Base-by-base conservation (phyloP, 345 rosid genomes). In the Citrus inodora region DNA sequence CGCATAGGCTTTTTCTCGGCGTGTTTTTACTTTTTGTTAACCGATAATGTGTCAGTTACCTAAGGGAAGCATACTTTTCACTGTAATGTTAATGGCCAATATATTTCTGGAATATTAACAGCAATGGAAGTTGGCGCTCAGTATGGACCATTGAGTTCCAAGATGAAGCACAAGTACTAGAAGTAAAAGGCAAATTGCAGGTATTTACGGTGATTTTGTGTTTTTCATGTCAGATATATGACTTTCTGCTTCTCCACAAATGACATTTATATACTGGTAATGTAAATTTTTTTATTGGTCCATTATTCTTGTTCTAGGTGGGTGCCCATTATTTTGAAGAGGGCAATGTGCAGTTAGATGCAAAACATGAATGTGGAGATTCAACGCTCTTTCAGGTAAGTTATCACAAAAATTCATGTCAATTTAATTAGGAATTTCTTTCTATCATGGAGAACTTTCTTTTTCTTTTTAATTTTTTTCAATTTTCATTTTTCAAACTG, bases 281-380 rank as follows among this genome's bases (percentile, higher is more conserved):
- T 16, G 24, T 70, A 75, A 51, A 73, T 46, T 56, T 75, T 75
- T 27, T 21, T 46, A 27, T 70, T 32, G 67, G 14, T 48, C 37
- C 56, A 67, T 65, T 73, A 40, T 71, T 38, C 22, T 24, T 74
- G 55, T 76, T 72, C 80, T 87, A 94, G 99, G 99, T 96, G 80
- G 95, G 86, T 37, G 98, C 98, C 40, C 99, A 96, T 86, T 96
- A 94, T 85, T 96, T 94, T 82, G 99, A 96, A 82, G 98, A 96
- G 88, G 98, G 99, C 76, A 96, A 96, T 89, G 99, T 96, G 78
- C 98, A 96, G 82, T 85, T 94, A 87, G 98, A 92, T 80, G 92
- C 99, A 59, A 88, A 89, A 79, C 90, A 94, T 78, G 98, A 94
- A 76, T 91, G 93, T 78, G 83, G 87, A 83, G 97, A 96, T 83